Evolutionary conservation across 2,329 filamentous ascomycete genomes (phyloP).

Genomic region (Aspergillus clavatus): DNA sequence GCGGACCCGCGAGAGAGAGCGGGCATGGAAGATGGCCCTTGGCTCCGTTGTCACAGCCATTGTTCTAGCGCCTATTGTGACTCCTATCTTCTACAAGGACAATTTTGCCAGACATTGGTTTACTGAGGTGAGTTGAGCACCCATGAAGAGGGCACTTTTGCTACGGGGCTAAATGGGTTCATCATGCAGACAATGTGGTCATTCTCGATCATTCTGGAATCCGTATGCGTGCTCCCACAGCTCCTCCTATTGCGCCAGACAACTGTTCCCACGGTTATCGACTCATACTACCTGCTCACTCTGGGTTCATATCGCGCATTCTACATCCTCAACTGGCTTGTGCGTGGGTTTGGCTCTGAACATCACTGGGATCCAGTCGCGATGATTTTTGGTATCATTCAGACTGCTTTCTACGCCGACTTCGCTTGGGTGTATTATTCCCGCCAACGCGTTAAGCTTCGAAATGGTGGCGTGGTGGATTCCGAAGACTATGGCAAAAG

Average conservation of each 20-base stretch:
- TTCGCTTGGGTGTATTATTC: slow-evolving; percentile 98
- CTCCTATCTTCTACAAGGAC: slow-evolving; percentile 61
- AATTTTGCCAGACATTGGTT: slow-evolving; percentile 34
- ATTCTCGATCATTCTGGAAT: slow-evolving; percentile 89
- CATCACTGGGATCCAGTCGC: slow-evolving; percentile 64
- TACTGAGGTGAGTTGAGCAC: slow-evolving; percentile 34
- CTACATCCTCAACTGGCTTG: slow-evolving; percentile 90
- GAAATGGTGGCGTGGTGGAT: slow-evolving; percentile 82
- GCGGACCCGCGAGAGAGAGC: slow-evolving; percentile 81
- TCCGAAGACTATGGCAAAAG: slow-evolving; percentile 80
- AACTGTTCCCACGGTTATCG: slow-evolving; percentile 91
- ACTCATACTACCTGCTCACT: slow-evolving; percentile 89
- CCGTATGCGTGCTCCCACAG: slow-evolving; percentile 83
- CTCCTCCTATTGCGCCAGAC: slow-evolving; percentile 88
- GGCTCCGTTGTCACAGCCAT: slow-evolving; percentile 63
- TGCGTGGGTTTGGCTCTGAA: slow-evolving; percentile 58
- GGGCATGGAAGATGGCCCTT: slow-evolving; percentile 86
- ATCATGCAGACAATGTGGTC: slow-evolving; percentile 66
- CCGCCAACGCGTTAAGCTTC: slow-evolving; percentile 86
- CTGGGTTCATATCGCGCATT: slow-evolving; percentile 83
- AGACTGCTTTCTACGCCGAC: slow-evolving; percentile 85
- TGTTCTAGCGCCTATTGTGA: slow-evolving; percentile 65
- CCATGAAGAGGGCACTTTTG: background rate
- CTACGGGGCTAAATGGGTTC: slow-evolving; percentile 1
- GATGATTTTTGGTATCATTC: slow-evolving; percentile 80